Evolutionary conservation across 2,329 filamentous ascomycete genomes (phyloP).

Genomic region (Pestalotiopsis sp.): DNA sequence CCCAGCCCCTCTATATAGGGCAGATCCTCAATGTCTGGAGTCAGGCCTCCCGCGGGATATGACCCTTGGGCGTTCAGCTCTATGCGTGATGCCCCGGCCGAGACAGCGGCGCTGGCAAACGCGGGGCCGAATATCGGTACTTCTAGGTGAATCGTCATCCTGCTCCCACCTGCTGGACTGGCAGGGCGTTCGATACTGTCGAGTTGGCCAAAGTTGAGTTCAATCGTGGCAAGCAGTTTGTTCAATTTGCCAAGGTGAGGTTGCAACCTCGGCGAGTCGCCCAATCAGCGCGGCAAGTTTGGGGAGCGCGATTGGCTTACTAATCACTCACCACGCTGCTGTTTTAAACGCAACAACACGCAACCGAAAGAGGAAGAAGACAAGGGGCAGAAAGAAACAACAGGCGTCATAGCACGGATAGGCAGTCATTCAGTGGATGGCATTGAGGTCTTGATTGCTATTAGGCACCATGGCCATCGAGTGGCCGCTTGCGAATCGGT

Average conservation of each 20-base stretch:
- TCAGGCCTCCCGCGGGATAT: slow-evolving; percentile 52
- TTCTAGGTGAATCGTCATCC: slow-evolving; percentile 42
- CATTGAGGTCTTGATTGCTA: too few species aligned
- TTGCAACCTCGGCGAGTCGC: neutral
- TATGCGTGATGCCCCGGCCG: slow-evolving; percentile 48
- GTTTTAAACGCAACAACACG: too few species aligned
- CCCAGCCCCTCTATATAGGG: slow-evolving; percentile 23
- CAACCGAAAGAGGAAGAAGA: too few species aligned
- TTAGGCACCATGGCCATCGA: too few species aligned
- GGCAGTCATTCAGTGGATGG: too few species aligned
- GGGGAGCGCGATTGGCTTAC: neutral
- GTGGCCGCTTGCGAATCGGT: too few species aligned
- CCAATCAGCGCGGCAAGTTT: neutral
- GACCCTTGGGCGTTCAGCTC: slow-evolving; percentile 56
- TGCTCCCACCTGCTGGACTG: neutral
- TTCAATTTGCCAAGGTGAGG: neutral
- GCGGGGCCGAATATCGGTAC: slow-evolving; percentile 54
- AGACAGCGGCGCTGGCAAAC: slow-evolving; percentile 40
- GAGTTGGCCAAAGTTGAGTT: neutral
- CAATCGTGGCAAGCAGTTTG: neutral
- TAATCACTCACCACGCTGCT: neutral
- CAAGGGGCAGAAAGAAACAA: too few species aligned
- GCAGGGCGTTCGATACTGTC: neutral
- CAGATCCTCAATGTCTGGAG: slow-evolving; percentile 46
- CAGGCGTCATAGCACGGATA: too few species aligned